Percentiles rank a stretch among this genome's conserved stretches.
Conservation (phyloP, 2,329 filamentous ascomycete species). For the Colletotrichum eremochloae region DNA sequence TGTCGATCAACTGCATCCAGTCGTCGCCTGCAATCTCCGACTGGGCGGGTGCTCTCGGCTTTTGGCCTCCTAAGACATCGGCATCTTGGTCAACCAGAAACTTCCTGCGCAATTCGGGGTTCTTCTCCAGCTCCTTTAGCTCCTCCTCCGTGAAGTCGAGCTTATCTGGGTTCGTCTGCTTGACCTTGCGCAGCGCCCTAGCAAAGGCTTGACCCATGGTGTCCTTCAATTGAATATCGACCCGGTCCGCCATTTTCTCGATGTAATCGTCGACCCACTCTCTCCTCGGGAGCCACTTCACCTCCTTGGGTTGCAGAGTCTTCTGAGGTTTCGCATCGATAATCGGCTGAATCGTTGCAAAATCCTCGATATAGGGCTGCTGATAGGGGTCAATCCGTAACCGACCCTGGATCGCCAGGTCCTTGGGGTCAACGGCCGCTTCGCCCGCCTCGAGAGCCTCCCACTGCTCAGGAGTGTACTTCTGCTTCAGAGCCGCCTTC, state of each 20-base stretch:
- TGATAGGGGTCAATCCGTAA: slow-evolving; percentile 79
- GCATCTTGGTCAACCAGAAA: slow-evolving; percentile 51
- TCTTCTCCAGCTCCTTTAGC: slow-evolving; percentile 56
- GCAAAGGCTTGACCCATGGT: slow-evolving; percentile 59
- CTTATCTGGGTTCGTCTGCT: slow-evolving; percentile 57
- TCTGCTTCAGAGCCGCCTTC: slow-evolving; percentile 69
- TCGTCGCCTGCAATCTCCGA: background rate
- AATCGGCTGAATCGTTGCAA: slow-evolving; percentile 80
- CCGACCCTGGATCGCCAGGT: slow-evolving; percentile 80
- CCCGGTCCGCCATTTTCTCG: slow-evolving; percentile 58
- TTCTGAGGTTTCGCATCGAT: slow-evolving; percentile 76
- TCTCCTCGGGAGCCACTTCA: slow-evolving; percentile 70
- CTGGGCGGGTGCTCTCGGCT: slow-evolving; percentile 18
- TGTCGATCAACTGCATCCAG: slow-evolving; percentile 43
- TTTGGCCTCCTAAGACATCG: slow-evolving; percentile 19
- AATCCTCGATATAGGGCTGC: slow-evolving; percentile 85
- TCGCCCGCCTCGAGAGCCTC: slow-evolving; percentile 87
- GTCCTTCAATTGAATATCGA: slow-evolving; percentile 58
- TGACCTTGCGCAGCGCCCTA: slow-evolving; percentile 57
- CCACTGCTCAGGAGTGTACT: slow-evolving; percentile 86
- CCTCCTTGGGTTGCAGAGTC: slow-evolving; percentile 64
- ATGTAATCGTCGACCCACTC: slow-evolving; percentile 73
- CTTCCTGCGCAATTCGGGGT: slow-evolving; percentile 55
- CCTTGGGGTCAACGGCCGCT: slow-evolving; percentile 77
- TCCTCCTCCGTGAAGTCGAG: slow-evolving; percentile 70